phyloP scores from a whole-genome alignment of 768 basidiomycete genomes.

The Daedaleopsis nitida region DNA sequence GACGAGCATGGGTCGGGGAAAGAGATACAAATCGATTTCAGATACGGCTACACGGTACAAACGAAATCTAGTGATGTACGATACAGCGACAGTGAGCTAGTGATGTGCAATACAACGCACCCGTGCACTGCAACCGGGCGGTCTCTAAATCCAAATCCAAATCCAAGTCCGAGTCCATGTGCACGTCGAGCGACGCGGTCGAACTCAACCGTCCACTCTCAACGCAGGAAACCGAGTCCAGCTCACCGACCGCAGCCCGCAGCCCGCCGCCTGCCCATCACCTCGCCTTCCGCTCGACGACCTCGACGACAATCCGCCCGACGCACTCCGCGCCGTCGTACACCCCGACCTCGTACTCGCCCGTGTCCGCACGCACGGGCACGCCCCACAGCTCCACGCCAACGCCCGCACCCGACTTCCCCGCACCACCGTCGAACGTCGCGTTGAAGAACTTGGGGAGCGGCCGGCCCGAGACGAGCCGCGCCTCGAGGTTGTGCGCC shows the following conservation, averaged over 20 bases:
- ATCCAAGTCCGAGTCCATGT: not conserved
- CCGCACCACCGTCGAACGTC: slow-evolving; percentile 41
- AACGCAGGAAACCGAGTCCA: too few species aligned
- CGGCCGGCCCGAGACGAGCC: slow-evolving; percentile 50
- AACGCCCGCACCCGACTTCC: slow-evolving; percentile 38
- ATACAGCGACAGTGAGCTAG: too few species aligned
- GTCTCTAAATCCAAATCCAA: not conserved
- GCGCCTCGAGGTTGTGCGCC: slow-evolving; percentile 43
- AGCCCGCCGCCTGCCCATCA: not conserved
- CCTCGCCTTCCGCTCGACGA: slow-evolving; percentile 39
- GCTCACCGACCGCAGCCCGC: too few species aligned
- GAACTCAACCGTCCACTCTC: too few species aligned
- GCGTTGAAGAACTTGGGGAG: slow-evolving; percentile 59
- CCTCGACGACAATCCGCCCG: slow-evolving; percentile 57
- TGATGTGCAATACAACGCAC: too few species aligned
- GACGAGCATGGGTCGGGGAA: too few species aligned
- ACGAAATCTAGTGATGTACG: too few species aligned
- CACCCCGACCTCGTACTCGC: slow-evolving; percentile 56
- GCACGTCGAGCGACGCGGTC: too few species aligned
- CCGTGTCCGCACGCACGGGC: slow-evolving; percentile 51
- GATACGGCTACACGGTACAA: too few species aligned
- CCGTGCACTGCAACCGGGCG: too few species aligned
- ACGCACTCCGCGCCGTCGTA: slow-evolving; percentile 57
- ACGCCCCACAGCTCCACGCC: slow-evolving; percentile 57
- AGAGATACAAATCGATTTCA: too few species aligned